Evolutionary conservation across 1,139 yeast genomes (phyloP).

Genomic region (Blastobotrys illinoisensis): DNA sequence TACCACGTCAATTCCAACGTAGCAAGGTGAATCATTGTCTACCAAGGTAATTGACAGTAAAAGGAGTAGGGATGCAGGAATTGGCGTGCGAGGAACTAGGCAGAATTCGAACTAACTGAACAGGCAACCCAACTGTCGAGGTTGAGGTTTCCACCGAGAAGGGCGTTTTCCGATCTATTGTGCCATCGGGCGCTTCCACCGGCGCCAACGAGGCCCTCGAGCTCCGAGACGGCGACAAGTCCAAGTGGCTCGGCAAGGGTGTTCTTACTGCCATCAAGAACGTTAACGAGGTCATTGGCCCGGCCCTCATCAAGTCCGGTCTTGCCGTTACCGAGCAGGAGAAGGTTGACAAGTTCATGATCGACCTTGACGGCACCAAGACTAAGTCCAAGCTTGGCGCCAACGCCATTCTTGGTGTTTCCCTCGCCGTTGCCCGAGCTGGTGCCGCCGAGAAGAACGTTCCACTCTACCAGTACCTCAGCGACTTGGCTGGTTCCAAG

Average conservation of each 20-base stretch:
- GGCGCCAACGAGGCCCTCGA: constrained; percentile 94
- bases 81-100: too few relatives aligned
- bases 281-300: constrained; percentile 84
- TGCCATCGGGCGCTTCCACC: constrained; percentile 96
- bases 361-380: constrained; percentile 81
- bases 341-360: constrained; percentile 73
- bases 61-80: too few relatives aligned
- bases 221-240: constrained; percentile 90
- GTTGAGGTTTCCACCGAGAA: constrained; percentile 82
- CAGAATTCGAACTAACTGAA: constrained; percentile 2
- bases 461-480: constrained; percentile 81
- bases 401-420: constrained; percentile 91
- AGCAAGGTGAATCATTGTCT: too few relatives aligned
- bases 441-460: constrained; percentile 88
- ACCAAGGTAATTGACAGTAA: too few relatives aligned
- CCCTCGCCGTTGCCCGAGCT: constrained; percentile 88
- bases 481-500: constrained; percentile 61
- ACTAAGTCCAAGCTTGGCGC: constrained; percentile 95
- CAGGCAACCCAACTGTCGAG: constrained; percentile 87
- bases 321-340: constrained; percentile 74
- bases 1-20: too few relatives aligned
- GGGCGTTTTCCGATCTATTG: constrained; percentile 87
- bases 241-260: constrained; percentile 96
- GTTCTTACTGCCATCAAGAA: constrained; percentile 86
- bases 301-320: constrained; percentile 71